Evolutionary conservation across 1,284 basidiomycete species (phyloP), one percentile per base, ranked within the genome.

Genomic region (Sanguinoderma infundibulare): DNA sequence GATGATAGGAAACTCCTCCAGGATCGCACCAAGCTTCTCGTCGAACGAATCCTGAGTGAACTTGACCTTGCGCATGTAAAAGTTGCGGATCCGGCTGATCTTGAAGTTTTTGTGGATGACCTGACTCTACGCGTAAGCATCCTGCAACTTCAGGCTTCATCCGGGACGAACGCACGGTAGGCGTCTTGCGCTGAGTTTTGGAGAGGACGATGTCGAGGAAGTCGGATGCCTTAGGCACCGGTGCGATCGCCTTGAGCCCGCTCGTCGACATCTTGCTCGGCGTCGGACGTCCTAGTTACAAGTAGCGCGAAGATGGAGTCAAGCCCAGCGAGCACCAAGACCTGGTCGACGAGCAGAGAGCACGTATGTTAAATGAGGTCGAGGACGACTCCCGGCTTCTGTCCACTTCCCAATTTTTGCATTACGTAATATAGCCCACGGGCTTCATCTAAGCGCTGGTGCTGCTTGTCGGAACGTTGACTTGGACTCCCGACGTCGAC

Each of bases 11-110:
- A 99, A 99, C 75, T 99, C 97, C 50, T 87, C 86, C 69, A 99
- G 81, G 73, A 99, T 99, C 36, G 90, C 91, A 61, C 91, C 90
- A 36, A 99, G 86, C 77, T 98, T 98, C 79, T 99, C 97, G 69
- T 97, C 96, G 70, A 99, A 98, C 15, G 94, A 87, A 75, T 98
- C 96, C 77, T 98, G 96, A 1, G 96, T 98, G 78, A 98, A 99
- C 81, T 98, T 99, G 79, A 99, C 96, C 79, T 98, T 99, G 76
- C 96, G 90, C 97, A 98, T 98, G 79, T 99, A 98, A 77, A 98
- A 93, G 69, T 92, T 90, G 60, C 95, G 87, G 75, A 96, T 96
- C 58, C 95, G 89, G 65, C 93, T 95, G 76, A 99, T 99, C 83
- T 99, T 98, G 84, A 98, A 98, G 83, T 98, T 98, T 83, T 96